These are phyloP conservation scores for Lichtheimia ornata DNA, from an alignment of 371 early-diverging fungal species.

Conservation along the genomic window DNA sequence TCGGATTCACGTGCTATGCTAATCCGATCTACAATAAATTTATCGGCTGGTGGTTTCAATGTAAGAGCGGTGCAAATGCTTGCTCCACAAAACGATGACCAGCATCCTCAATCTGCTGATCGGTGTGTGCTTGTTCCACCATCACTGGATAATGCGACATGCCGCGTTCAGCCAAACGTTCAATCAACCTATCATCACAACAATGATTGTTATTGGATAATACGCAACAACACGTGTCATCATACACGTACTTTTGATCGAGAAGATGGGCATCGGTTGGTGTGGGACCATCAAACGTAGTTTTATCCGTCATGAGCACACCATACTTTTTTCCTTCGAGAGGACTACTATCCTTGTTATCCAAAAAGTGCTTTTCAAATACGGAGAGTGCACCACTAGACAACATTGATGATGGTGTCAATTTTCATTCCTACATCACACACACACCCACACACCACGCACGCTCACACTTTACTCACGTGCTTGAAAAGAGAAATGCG, in stretches of 20 bases:
- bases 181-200: constrained; percentile 7
- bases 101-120: constrained; percentile 16
- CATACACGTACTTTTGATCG: constrained; percentile 13
- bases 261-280: constrained; percentile 12
- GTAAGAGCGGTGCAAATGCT: not conserved
- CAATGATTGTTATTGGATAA: not conserved
- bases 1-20: constrained; percentile 1
- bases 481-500: constrained; percentile 23
- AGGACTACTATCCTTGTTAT: constrained; percentile 9
- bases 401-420: not conserved
- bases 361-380: constrained; percentile 28
- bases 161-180: constrained; percentile 14
- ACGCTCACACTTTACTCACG: constrained; percentile 11
- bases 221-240: not conserved
- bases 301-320: constrained; percentile 20
- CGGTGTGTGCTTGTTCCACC: constrained; percentile 18
- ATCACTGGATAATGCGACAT: constrained; percentile 18
- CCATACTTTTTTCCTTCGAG: constrained; percentile 22
- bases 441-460: no score
- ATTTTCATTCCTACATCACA: not conserved
- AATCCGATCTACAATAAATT: no score
- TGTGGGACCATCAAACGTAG: constrained; percentile 26
- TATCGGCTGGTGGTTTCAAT: no score
- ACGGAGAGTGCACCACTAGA: constrained; percentile 28
- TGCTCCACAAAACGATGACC: constrained; percentile 13